phyloP scores from a whole-genome alignment of 495 filamentous ascomycete genomes.

The Tuber magnatum region DNA sequence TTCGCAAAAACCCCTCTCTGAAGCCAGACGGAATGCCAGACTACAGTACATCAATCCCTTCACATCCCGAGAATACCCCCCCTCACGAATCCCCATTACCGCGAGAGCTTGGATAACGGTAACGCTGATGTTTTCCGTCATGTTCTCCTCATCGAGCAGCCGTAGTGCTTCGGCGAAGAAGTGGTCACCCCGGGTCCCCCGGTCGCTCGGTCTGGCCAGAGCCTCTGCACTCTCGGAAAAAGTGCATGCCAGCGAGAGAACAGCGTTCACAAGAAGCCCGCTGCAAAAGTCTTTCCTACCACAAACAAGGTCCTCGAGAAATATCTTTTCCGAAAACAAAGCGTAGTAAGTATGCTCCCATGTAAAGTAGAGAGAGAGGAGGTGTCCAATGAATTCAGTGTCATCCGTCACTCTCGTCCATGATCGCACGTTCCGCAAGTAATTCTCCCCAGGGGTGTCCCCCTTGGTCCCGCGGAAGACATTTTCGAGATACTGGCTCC shows the following conservation, averaged over 20 bases:
- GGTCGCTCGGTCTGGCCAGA: conserved; percentile 54
- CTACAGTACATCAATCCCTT: conserved; percentile 61
- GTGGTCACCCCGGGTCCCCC: conserved; percentile 60
- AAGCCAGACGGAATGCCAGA: conserved; percentile 56
- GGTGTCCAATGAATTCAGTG: conserved; percentile 52
- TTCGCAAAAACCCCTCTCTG: conserved; percentile 54
- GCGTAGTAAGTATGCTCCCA: conserved; percentile 72
- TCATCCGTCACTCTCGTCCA: conserved; percentile 60
- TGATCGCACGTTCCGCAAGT: conserved; percentile 16
- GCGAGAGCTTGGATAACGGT: conserved; percentile 72
- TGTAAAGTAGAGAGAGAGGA: conserved; percentile 63
- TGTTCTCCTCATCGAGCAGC: conserved; percentile 49
- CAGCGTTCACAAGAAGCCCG: conserved; percentile 62
- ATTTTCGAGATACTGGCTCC: not conserved
- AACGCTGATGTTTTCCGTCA: conserved; percentile 52
- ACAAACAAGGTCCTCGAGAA: conserved; percentile 56
- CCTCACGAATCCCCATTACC: conserved; percentile 60
- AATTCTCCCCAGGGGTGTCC: not conserved
- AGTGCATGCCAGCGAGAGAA: conserved; percentile 63
- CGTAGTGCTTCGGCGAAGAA: conserved; percentile 62
- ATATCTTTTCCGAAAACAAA: conserved; percentile 62
- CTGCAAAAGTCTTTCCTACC: conserved; percentile 58
- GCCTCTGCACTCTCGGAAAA: conserved; percentile 62
- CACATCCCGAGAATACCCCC: conserved; percentile 55
- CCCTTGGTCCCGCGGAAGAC: not conserved